Percentiles rank a stretch among this genome's conserved stretches.
These are phyloP conservation scores for Knufia fluminis DNA, from an alignment of 2,329 filamentous ascomycete genomes.

Conservation along the genomic window DNA sequence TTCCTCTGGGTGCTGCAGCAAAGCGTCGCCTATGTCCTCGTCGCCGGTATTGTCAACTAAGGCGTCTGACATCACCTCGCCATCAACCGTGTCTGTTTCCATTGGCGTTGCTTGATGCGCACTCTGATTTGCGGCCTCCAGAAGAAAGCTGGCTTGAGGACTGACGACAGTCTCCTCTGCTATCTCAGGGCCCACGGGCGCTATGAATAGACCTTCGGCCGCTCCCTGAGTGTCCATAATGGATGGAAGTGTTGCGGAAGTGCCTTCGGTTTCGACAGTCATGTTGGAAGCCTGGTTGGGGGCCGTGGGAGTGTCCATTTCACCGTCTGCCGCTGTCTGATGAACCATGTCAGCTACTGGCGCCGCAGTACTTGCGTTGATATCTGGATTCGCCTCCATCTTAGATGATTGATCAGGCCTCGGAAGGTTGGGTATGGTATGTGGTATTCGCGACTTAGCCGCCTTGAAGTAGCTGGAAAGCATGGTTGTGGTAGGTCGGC, in stretches of 20 bases:
- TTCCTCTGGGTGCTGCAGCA: background rate
- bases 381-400: background rate
- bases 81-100: background rate
- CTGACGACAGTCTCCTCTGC: slow-evolving; percentile 2
- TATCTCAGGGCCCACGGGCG: slow-evolving; percentile 7
- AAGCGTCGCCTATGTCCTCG: background rate
- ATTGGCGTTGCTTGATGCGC: background rate
- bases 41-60: background rate
- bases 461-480: slow-evolving; percentile 1
- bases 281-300: slow-evolving; percentile 2
- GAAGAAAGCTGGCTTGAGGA: background rate
- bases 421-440: background rate
- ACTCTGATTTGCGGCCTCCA: background rate
- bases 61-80: background rate
- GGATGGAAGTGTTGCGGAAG: background rate
- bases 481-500: background rate
- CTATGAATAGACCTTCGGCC: background rate
- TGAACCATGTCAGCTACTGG: background rate
- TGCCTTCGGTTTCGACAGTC: too few relatives aligned
- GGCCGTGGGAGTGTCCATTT: background rate
- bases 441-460: background rate
- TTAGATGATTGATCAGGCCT: background rate
- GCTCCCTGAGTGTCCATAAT: background rate
- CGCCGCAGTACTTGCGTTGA: background rate
- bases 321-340: background rate